Conservation (phyloP, 2,329 filamentous ascomycete species). For the Myotisia sp. region DNA sequence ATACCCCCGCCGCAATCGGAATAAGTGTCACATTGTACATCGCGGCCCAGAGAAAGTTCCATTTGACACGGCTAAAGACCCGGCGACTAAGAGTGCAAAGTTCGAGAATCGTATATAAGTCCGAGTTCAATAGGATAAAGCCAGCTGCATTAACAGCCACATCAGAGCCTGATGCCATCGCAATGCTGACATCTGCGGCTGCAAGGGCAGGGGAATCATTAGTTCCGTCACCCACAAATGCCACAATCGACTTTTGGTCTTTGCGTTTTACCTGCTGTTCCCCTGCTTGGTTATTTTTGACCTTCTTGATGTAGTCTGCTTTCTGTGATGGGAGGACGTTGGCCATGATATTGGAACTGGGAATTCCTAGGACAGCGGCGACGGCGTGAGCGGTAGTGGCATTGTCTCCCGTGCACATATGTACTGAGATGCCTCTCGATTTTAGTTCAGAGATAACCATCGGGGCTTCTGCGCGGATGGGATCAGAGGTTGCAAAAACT, state of each 20-base stretch:
- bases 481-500: constrained; percentile 64
- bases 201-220: constrained; percentile 74
- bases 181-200: constrained; percentile 69
- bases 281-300: constrained; percentile 14
- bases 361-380: constrained; percentile 60
- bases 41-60: constrained; percentile 77
- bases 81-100: constrained; percentile 55
- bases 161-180: constrained; percentile 66
- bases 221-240: constrained; percentile 76
- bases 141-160: constrained; percentile 69
- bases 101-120: constrained; percentile 55
- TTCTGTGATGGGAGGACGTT: constrained; percentile 78
- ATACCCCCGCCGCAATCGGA: constrained; percentile 64
- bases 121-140: constrained; percentile 63
- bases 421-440: constrained; percentile 55
- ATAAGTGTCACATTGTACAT: constrained; percentile 68
- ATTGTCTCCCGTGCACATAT: constrained; percentile 91
- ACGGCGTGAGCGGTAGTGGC: constrained; percentile 69
- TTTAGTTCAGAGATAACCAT: constrained; percentile 51
- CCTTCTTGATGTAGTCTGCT: constrained; percentile 43
- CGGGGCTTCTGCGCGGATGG: constrained; percentile 59
- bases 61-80: constrained; percentile 63
- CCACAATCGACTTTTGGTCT: constrained; percentile 42
- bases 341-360: constrained; percentile 59
- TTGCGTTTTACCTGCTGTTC: constrained; percentile 5